phyloP scores from a whole-genome alignment of 108 stramenopile genomes.

The Heterococcus sp. region DNA sequence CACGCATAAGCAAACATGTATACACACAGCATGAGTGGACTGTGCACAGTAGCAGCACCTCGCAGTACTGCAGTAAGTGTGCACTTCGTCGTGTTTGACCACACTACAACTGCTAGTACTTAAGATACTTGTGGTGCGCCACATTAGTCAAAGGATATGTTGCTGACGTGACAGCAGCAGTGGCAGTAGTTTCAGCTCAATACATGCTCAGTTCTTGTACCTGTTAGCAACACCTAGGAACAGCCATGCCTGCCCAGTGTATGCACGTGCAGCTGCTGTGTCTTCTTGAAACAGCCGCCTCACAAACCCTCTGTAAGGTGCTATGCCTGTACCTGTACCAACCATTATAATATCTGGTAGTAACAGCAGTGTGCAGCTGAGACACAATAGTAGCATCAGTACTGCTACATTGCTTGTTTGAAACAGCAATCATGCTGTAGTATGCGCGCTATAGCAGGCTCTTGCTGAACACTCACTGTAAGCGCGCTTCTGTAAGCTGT shows the following conservation, averaged over 20 bases:
- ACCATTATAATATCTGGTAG: slow-evolving; percentile 99
- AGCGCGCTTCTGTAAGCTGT: background rate
- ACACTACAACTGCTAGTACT: background rate
- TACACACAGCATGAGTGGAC: background rate
- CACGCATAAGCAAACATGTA: background rate
- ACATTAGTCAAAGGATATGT: background rate
- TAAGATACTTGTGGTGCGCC: background rate
- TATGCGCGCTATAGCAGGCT: background rate
- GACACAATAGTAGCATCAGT: background rate
- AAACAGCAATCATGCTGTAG: background rate
- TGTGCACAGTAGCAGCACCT: too few relatives aligned
- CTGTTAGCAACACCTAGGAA: slow-evolving; percentile 93
- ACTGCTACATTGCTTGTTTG: background rate
- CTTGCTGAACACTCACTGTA: background rate
- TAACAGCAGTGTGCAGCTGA: background rate
- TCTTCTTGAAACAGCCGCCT: slow-evolving; percentile 88
- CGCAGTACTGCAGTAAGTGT: too few relatives aligned
- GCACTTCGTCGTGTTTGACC: background rate
- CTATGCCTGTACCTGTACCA: slow-evolving; percentile 94
- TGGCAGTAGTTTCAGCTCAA: background rate
- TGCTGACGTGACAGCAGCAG: background rate
- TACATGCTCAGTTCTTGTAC: background rate
- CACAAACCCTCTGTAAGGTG: slow-evolving; percentile 91
- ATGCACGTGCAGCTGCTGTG: slow-evolving; percentile 78
- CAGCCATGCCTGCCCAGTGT: slow-evolving; percentile 92